Evolutionary conservation across 2,329 filamentous ascomycete genomes (phyloP), one percentile per base, ranked within the genome.

Genomic region (Zymoseptoria pseudotritici): DNA sequence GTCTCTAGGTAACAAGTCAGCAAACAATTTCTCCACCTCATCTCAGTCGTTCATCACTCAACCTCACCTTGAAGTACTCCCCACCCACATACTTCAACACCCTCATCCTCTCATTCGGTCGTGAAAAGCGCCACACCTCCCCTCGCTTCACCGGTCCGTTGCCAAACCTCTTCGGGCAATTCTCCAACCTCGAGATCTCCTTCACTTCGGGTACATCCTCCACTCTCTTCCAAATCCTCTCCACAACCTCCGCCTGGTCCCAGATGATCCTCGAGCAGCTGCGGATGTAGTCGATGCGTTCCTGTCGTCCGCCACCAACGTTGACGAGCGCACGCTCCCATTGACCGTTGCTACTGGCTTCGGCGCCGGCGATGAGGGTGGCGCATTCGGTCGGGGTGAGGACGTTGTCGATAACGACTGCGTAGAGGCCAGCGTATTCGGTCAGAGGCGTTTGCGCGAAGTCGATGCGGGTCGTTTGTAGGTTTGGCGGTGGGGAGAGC

Each of bases 251-350:
- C 54, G 80, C 77, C 13, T 81, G 75, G 69, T 94, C 88, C 82
- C 86, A 89, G 65, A 94, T 87, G 64, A 93, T 89, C 2, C 90
- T 82, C n/a, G 87, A 87, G 67, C 87, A 87, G 62, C 89, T 86
- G 17, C 90, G 80, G 54, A 83, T 83, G 8, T 84, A 80, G 1
- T 81, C 77, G 3, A 79, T 74, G 50, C 85, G 72, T 2, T 78
- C 73, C 73, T 93, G 86, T 59, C 71, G 76, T 2, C 88, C 87
- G 4, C 73, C 72, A 4, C 88, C 88, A 22, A 84, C 72, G 69
- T 88, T 88, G 59, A 92, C 79, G 72, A 90, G 79, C 0, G 89
- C 90, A 1, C 84, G 82, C 55, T 80, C 78, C 90, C 89, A 93
- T 1, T 77, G 72, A 61, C 67, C 75, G 6, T 63, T 61, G 56